Evolutionary conservation across 106 monocot genomes (phyloP).

Genomic region (Allium fistulosum): DNA sequence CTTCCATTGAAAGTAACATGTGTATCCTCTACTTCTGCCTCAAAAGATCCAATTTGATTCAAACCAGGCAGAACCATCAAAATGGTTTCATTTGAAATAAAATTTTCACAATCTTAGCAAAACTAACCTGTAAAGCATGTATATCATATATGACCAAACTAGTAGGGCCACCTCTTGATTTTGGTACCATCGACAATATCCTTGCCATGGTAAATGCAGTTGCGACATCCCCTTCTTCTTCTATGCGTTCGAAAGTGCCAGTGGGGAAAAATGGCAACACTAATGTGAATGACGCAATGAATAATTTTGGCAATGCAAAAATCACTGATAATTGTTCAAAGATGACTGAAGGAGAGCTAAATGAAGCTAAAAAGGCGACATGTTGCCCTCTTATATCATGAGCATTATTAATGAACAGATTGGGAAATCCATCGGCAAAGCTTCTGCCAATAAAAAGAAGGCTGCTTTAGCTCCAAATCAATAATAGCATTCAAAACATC

Average conservation of each 20-base stretch:
- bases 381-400: constrained; percentile 93
- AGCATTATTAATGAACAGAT: constrained; percentile 89
- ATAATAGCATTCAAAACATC: background rate
- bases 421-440: constrained; percentile 97
- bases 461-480: background rate
- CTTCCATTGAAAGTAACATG: too few relatives aligned
- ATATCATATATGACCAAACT: constrained; percentile 93
- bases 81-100: too few relatives aligned
- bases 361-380: constrained; percentile 91
- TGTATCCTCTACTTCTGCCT: too few relatives aligned
- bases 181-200: constrained; percentile 84
- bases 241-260: constrained; percentile 92
- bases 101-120: too few relatives aligned
- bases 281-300: constrained; percentile 86
- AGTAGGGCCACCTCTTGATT: constrained; percentile 91
- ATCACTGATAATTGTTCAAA: constrained; percentile 96
- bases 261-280: constrained; percentile 97
- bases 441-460: constrained; percentile 30
- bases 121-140: constrained; percentile 86
- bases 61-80: too few relatives aligned
- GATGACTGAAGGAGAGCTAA: constrained; percentile 86
- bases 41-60: too few relatives aligned
- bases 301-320: constrained; percentile 87
- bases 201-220: constrained; percentile 97
- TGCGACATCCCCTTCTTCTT: constrained; percentile 97